A percentile compares a stretch with the other conserved stretches of the same genome.
These are phyloP conservation scores for Penicillium sp. DNA, from an alignment of 2,329 filamentous ascomycete species.

Conservation along the genomic window DNA sequence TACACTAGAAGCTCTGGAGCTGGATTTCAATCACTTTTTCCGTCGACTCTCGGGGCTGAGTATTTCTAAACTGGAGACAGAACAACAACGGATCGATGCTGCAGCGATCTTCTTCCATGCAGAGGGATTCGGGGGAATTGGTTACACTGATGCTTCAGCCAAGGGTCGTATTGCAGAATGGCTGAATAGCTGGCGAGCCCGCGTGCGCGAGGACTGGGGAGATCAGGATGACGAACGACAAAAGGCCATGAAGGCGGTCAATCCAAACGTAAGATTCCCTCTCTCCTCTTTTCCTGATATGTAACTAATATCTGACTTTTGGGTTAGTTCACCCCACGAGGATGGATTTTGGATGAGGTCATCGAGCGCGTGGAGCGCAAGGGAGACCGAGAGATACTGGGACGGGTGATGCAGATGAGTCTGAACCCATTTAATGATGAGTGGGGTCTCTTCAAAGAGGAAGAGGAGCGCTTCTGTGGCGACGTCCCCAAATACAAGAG, in stretches of 20 bases:
- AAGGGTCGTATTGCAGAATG: conserved; percentile 70
- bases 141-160: conserved; percentile 63
- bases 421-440: conserved; percentile 80
- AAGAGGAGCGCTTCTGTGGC: conserved; percentile 80
- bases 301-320: neutral
- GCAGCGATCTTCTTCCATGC: conserved; percentile 77
- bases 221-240: conserved; percentile 64
- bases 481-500: conserved; percentile 78
- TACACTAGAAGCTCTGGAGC: conserved; percentile 73
- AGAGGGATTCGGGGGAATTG: conserved; percentile 64
- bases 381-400: conserved; percentile 75
- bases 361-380: conserved; percentile 86
- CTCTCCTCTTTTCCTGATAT: neutral
- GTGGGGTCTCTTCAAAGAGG: conserved; percentile 60
- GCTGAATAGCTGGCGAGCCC: conserved; percentile 74
- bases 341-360: conserved; percentile 91
- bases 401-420: conserved; percentile 77
- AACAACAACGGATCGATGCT: conserved; percentile 61
- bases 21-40: conserved; percentile 97
- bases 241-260: conserved; percentile 76
- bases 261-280: conserved; percentile 64
- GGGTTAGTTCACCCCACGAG: conserved; percentile 72
- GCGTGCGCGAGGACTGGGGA: conserved; percentile 76
- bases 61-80: conserved; percentile 63
- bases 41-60: conserved; percentile 69